phyloP scores from a whole-genome alignment of 306 rosid genomes.

The Parietaria judaica region DNA sequence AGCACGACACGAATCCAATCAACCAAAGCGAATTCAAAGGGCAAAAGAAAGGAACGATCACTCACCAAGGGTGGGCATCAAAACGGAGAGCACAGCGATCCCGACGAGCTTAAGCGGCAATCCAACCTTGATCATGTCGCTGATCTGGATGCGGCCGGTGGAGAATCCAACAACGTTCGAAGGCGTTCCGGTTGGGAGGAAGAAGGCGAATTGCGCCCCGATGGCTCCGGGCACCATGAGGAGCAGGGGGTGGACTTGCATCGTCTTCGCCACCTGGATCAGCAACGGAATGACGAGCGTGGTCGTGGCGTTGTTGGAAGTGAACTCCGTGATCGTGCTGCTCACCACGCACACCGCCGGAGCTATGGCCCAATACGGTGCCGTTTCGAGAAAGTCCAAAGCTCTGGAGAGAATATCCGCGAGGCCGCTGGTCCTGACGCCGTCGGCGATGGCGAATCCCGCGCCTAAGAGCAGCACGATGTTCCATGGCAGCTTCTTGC shows the following conservation, averaged over 20 bases:
- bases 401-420: constrained; percentile 52
- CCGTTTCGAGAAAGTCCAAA: constrained; percentile 47
- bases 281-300: constrained; percentile 65
- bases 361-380: constrained; percentile 57
- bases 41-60: background rate
- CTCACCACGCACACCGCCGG: constrained; percentile 59
- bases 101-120: constrained; percentile 68
- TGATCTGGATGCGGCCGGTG: constrained; percentile 61
- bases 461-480: constrained; percentile 75
- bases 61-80: constrained; percentile 83
- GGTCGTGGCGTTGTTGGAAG: constrained; percentile 82
- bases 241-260: constrained; percentile 68
- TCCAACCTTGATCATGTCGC: constrained; percentile 73
- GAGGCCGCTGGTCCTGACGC: constrained; percentile 64
- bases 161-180: constrained; percentile 73
- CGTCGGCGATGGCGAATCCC: constrained; percentile 87
- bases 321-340: constrained; percentile 66
- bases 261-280: constrained; percentile 48
- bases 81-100: constrained; percentile 37
- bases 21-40: background rate
- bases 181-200: constrained; percentile 77
- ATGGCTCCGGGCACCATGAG: constrained; percentile 82
- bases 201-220: constrained; percentile 63
- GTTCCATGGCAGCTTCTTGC: constrained; percentile 85
- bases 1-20: background rate